A percentile compares a stretch with the other conserved stretches of the same genome.
These are phyloP conservation scores for Sporodiniella umbellata DNA, from an alignment of 371 early-diverging fungal species.

Conservation along the genomic window DNA sequence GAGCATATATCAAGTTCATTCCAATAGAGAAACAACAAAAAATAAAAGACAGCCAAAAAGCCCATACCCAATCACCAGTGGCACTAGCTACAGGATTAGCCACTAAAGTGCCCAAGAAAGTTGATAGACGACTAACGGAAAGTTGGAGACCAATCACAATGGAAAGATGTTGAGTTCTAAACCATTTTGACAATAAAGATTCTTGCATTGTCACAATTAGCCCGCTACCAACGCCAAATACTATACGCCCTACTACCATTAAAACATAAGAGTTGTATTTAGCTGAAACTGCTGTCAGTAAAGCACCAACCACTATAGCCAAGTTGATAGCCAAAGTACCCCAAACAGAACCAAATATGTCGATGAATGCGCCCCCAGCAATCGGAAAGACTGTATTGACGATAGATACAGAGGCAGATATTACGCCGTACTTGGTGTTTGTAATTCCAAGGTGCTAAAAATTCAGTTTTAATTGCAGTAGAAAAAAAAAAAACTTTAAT, in stretches of 20 bases:
- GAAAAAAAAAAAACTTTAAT: background rate
- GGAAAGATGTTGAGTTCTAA: slow-evolving; percentile 38
- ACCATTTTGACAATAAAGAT: slow-evolving; percentile 57
- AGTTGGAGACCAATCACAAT: slow-evolving; percentile 50
- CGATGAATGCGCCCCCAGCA: slow-evolving; percentile 47
- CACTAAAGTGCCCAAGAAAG: slow-evolving; percentile 49
- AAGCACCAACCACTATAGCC: slow-evolving; percentile 40
- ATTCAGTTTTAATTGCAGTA: slow-evolving; percentile 12
- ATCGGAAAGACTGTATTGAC: slow-evolving; percentile 56
- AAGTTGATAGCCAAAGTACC: slow-evolving; percentile 43
- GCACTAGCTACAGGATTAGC: slow-evolving; percentile 37
- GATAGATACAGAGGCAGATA: slow-evolving; percentile 46
- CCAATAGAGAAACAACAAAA: slow-evolving; percentile 44
- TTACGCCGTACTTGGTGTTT: slow-evolving; percentile 53
- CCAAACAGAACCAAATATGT: slow-evolving; percentile 50
- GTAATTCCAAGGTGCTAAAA: slow-evolving; percentile 35
- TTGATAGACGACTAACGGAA: slow-evolving; percentile 47
- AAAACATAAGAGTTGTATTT: slow-evolving; percentile 31
- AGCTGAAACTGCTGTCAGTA: slow-evolving; percentile 47
- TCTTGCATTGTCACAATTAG: slow-evolving; percentile 59
- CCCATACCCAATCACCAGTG: slow-evolving; percentile 48
- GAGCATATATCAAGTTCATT: slow-evolving; percentile 45
- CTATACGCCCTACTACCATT: slow-evolving; percentile 49
- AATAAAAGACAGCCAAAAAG: slow-evolving; percentile 50
- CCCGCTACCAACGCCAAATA: slow-evolving; percentile 56